Percentiles rank a stretch among this genome's conserved stretches.
Evolutionary conservation across 2,329 filamentous ascomycete species (phyloP).

Genomic region (Sporothrix brunneoviolacea): DNA sequence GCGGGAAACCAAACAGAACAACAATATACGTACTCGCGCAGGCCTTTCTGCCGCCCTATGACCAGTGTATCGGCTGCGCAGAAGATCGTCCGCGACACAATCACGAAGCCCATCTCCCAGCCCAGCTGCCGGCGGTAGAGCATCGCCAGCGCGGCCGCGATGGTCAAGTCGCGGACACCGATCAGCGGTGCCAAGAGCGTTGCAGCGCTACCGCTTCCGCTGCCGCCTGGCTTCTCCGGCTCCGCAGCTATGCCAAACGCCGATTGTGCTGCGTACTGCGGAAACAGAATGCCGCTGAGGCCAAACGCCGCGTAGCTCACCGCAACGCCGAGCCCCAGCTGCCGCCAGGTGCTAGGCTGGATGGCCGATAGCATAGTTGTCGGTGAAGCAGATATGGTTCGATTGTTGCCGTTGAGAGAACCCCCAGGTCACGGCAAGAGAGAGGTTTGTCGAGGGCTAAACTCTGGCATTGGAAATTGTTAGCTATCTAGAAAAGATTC

Average conservation of each 20-base stretch:
- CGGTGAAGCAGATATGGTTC: background rate
- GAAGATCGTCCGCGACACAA: constrained; percentile 17
- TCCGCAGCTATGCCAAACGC: constrained; percentile 2
- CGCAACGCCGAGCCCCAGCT: constrained; percentile 12
- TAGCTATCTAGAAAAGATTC: too few species aligned
- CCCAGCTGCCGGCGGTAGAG: constrained; percentile 12
- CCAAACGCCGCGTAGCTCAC: constrained; percentile 9
- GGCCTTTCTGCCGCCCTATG: constrained; percentile 7
- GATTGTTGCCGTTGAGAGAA: too few species aligned
- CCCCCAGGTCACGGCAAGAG: too few species aligned
- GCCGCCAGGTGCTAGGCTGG: constrained; percentile 7
- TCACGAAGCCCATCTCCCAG: constrained; percentile 19
- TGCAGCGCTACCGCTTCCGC: background rate
- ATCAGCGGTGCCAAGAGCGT: constrained; percentile 17
- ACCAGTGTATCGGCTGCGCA: constrained; percentile 16
- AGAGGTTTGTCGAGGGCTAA: too few species aligned
- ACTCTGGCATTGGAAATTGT: too few species aligned
- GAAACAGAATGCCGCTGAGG: constrained; percentile 9
- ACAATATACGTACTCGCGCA: background rate
- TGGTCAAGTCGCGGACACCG: constrained; percentile 17
- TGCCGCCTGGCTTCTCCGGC: background rate
- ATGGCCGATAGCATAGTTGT: background rate
- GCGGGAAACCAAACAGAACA: too few species aligned
- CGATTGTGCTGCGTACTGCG: background rate
- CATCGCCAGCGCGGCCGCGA: constrained; percentile 17